Conservation (phyloP, 768 basidiomycete genomes). For the Pulveroboletus sp. region DNA sequence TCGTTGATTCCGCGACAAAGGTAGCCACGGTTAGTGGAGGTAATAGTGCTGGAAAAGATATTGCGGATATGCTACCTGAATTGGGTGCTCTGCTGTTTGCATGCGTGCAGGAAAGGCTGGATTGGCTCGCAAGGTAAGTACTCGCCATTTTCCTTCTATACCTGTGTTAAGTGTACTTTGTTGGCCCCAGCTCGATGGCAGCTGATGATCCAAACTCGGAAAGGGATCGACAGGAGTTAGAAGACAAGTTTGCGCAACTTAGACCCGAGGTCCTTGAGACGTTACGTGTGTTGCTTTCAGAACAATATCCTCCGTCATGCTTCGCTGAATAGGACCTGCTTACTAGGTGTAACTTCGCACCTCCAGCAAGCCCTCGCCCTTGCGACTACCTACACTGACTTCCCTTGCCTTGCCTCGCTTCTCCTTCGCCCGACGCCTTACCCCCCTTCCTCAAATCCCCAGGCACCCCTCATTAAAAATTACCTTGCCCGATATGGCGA, state of each 20-base stretch:
- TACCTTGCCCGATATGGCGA: slow-evolving; percentile 80
- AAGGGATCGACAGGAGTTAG: slow-evolving; percentile 54
- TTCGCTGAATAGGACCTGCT: not conserved
- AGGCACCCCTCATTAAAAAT: slow-evolving; percentile 53
- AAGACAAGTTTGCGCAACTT: slow-evolving; percentile 63
- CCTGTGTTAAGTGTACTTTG: not conserved
- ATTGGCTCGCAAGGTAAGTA: slow-evolving; percentile 59
- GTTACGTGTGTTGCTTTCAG: slow-evolving; percentile 53
- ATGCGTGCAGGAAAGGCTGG: slow-evolving; percentile 62
- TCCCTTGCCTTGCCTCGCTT: slow-evolving; percentile 76
- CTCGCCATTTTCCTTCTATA: not conserved
- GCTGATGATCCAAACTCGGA: slow-evolving; percentile 45
- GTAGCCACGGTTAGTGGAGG: slow-evolving; percentile 14
- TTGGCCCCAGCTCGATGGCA: slow-evolving; percentile 38
- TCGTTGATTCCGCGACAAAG: slow-evolving; percentile 64
- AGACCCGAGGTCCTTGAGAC: slow-evolving; percentile 77
- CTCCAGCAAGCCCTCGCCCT: slow-evolving; percentile 70
- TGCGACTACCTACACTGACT: slow-evolving; percentile 86
- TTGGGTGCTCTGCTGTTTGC: slow-evolving; percentile 60
- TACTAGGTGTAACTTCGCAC: slow-evolving; percentile 60
- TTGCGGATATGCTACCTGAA: slow-evolving; percentile 55
- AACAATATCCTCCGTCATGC: not conserved
- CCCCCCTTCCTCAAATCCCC: slow-evolving; percentile 60
- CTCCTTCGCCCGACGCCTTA: slow-evolving; percentile 67
- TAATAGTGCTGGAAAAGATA: slow-evolving; percentile 29